Evolutionary conservation across 2,329 filamentous ascomycete species (phyloP).

Genomic region (Colletotrichum cereale): DNA sequence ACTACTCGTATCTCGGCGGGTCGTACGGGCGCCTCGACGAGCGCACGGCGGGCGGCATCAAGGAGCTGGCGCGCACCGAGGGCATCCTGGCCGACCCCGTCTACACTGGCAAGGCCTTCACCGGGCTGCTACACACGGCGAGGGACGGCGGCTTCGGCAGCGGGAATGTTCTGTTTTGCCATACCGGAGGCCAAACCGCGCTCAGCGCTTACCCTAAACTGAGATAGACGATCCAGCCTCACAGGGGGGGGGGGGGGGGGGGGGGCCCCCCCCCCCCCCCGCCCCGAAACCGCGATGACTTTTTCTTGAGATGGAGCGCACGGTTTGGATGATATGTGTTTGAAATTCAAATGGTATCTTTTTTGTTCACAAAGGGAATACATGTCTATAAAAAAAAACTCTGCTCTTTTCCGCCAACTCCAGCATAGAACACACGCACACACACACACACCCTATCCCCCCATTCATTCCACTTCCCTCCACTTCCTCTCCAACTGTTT

Average conservation of each 20-base stretch:
- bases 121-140: slow-evolving; percentile 32
- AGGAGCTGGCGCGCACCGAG: slow-evolving; percentile 29
- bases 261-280: too few species aligned
- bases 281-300: background rate
- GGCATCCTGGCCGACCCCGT: slow-evolving; percentile 32
- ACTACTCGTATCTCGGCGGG: slow-evolving; percentile 15
- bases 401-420: background rate
- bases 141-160: slow-evolving; percentile 22
- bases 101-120: slow-evolving; percentile 40
- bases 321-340: background rate
- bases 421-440: background rate
- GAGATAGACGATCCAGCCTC: background rate
- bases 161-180: slow-evolving; percentile 32
- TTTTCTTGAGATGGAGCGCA: background rate
- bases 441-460: background rate
- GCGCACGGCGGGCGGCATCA: slow-evolving; percentile 25
- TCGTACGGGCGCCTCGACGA: slow-evolving; percentile 34
- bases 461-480: slow-evolving; percentile 52
- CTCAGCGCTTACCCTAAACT: slow-evolving; percentile 33
- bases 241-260: too few species aligned
- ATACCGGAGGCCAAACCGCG: slow-evolving; percentile 39
- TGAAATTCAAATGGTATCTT: slow-evolving; percentile 35
- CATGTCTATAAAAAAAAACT: background rate
- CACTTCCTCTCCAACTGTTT: slow-evolving; percentile 50
- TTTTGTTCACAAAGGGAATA: slow-evolving; percentile 8